These are phyloP conservation scores for Candida sphagnicola DNA, from an alignment of 805 yeast genomes.

Conservation along the genomic window DNA sequence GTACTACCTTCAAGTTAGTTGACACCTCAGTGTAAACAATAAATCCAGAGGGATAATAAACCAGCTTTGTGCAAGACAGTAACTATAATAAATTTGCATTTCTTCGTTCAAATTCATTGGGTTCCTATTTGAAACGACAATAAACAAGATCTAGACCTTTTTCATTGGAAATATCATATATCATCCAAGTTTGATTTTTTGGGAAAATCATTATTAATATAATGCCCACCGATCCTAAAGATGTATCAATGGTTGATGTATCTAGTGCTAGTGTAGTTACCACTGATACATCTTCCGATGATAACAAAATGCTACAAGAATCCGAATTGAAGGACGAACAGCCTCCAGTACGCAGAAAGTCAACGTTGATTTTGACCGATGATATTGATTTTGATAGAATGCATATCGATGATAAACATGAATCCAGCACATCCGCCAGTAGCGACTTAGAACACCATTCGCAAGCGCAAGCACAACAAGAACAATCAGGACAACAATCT, in stretches of 20 bases:
- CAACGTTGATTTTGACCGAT: slow-evolving; percentile 68
- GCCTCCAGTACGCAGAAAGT: slow-evolving; percentile 50
- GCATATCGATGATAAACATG: slow-evolving; percentile 34
- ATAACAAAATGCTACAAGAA: background rate
- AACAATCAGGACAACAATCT: background rate
- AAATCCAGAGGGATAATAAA: no score
- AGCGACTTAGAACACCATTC: slow-evolving; percentile 6
- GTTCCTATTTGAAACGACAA: no score
- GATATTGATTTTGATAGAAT: slow-evolving; percentile 56
- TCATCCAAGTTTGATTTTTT: no score
- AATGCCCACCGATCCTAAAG: slow-evolving; percentile 17
- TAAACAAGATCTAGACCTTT: no score
- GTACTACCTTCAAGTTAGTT: no score
- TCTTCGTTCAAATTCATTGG: no score
- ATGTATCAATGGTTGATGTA: slow-evolving; percentile 43
- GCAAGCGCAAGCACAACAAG: slow-evolving; percentile 6
- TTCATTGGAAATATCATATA: no score
- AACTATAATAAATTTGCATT: no score
- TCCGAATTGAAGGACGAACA: slow-evolving; percentile 2
- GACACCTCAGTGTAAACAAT: no score
- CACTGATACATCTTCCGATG: slow-evolving; percentile 5
- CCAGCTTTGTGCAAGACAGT: no score
- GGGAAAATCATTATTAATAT: background rate
- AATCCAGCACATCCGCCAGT: slow-evolving; percentile 13
- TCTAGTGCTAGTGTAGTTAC: slow-evolving; percentile 22